Percentiles rank a stretch among this genome's conserved stretches.
These are phyloP conservation scores for Leptographium galeiforme DNA, from an alignment of 2,329 filamentous ascomycete species.

Conservation along the genomic window DNA sequence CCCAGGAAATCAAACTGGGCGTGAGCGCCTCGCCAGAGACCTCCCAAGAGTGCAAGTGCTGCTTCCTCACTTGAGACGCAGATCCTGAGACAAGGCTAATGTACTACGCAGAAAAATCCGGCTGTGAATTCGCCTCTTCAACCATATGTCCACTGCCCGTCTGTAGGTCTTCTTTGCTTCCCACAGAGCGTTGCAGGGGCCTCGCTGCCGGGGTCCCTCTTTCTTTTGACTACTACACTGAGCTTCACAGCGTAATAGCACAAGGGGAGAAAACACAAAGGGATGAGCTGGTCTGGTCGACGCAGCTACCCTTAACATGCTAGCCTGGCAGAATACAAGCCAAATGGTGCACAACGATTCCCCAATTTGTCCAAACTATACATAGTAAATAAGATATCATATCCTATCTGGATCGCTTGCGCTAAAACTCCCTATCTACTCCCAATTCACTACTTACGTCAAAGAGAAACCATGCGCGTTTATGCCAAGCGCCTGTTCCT, in stretches of 20 bases:
- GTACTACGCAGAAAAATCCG: neutral
- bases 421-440: neutral
- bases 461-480: neutral
- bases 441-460: neutral
- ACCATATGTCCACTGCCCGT: neutral
- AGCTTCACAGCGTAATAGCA: neutral
- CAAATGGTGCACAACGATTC: neutral
- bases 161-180: neutral
- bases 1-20: slow-evolving; percentile 25
- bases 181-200: neutral
- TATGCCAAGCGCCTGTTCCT: neutral
- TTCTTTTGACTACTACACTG: neutral
- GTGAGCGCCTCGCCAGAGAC: neutral
- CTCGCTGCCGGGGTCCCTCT: neutral
- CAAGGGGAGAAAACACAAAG: neutral
- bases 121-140: neutral
- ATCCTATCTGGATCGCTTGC: neutral
- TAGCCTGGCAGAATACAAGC: neutral
- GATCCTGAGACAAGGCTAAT: neutral
- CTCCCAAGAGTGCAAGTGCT: no score
- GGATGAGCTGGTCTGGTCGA: neutral
- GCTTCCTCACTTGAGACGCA: no score
- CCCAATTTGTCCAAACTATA: neutral
- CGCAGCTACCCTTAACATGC: neutral
- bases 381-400: neutral